Conservation (phyloP, 2,329 filamentous ascomycete species). For the Claviceps sp. region DNA sequence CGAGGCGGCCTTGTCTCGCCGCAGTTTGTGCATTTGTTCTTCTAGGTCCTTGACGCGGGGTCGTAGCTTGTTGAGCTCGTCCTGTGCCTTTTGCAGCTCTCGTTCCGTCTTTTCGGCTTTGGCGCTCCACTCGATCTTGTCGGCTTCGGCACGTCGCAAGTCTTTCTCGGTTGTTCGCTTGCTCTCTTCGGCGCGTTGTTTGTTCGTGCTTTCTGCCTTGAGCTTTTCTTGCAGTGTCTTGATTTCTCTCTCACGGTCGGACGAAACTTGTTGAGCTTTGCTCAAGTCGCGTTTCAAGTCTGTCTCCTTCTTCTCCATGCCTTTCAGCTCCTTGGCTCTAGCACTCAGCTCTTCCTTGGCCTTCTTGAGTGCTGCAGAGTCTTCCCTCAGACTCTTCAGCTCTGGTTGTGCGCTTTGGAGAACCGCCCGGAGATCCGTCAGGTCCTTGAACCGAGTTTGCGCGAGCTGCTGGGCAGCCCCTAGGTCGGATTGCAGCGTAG, state of each 20-base stretch:
- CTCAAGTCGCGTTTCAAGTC: slow-evolving; percentile 65
- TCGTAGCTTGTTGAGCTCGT: slow-evolving; percentile 57
- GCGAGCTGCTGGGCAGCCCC: slow-evolving; percentile 77
- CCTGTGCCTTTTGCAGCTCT: slow-evolving; percentile 59
- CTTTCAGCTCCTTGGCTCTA: slow-evolving; percentile 48
- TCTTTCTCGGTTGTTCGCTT: slow-evolving; percentile 63
- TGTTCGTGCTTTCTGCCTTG: slow-evolving; percentile 56
- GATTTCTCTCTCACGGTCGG: slow-evolving; percentile 67
- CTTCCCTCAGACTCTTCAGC: slow-evolving; percentile 62
- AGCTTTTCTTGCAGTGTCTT: slow-evolving; percentile 68
- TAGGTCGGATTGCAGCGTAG: slow-evolving; percentile 66
- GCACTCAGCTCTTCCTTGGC: slow-evolving; percentile 59
- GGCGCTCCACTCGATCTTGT: slow-evolving; percentile 66
- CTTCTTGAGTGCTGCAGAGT: slow-evolving; percentile 60
- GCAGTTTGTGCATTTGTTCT: slow-evolving; percentile 55
- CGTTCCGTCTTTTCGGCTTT: slow-evolving; percentile 55
- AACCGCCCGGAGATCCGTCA: slow-evolving; percentile 66
- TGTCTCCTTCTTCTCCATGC: slow-evolving; percentile 70
- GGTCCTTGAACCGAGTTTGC: slow-evolving; percentile 74
- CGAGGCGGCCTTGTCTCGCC: slow-evolving; percentile 51
- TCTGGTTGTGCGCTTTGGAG: slow-evolving; percentile 80
- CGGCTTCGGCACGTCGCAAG: slow-evolving; percentile 61
- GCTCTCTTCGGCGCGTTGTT: slow-evolving; percentile 65
- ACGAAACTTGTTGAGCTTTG: slow-evolving; percentile 52
- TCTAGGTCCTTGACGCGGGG: slow-evolving; percentile 54